Percentiles rank a stretch among this genome's conserved stretches.
Conservation (phyloP, 192 early-diverging fungal species). For the Coemansia sp. region DNA sequence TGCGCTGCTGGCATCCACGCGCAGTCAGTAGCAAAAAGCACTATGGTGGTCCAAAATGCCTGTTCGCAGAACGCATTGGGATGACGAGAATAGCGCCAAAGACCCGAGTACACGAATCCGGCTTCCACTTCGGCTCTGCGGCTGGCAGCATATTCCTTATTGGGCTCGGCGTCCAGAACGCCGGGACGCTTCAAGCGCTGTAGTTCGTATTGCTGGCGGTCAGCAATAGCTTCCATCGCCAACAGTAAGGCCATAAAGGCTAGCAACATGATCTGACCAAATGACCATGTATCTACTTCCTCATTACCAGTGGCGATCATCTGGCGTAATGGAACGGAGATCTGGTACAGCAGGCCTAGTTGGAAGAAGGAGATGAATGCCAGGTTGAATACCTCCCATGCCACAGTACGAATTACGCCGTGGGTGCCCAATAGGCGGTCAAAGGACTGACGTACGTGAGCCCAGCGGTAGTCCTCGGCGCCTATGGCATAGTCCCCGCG, state of each 20-base stretch:
- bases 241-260: constrained; percentile 53
- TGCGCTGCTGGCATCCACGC: constrained; percentile 38
- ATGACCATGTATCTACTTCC: constrained; percentile 20
- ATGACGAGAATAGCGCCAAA: constrained; percentile 77
- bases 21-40: not conserved
- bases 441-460: constrained; percentile 36
- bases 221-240: constrained; percentile 67
- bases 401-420: constrained; percentile 24
- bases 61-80: constrained; percentile 86
- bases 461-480: constrained; percentile 81
- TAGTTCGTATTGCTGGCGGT: constrained; percentile 82
- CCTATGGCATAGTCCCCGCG: constrained; percentile 72
- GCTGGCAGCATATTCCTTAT: not conserved
- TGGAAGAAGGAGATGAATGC: constrained; percentile 77
- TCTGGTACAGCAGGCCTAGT: constrained; percentile 60
- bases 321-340: constrained; percentile 18
- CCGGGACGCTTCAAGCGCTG: constrained; percentile 51
- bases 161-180: not conserved
- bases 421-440: not conserved
- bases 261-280: constrained; percentile 51
- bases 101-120: constrained; percentile 74
- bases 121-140: constrained; percentile 50
- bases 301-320: not conserved
- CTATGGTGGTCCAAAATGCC: constrained; percentile 59
- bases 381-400: constrained; percentile 69